These are phyloP conservation scores for Cadophora sp. DNA, from an alignment of 2,329 filamentous ascomycete genomes.

Conservation along the genomic window DNA sequence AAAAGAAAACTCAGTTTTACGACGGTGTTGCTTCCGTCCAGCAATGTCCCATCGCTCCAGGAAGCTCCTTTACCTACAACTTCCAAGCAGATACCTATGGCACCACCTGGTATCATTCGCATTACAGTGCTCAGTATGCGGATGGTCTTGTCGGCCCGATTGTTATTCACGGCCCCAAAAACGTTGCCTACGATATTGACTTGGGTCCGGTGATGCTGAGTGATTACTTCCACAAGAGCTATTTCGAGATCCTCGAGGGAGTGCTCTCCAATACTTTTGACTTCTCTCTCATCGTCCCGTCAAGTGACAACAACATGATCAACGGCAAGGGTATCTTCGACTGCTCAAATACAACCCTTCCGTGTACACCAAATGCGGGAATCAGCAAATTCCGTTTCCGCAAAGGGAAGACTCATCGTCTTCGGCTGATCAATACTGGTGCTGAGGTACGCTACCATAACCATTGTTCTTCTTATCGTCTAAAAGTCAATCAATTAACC, in stretches of 20 bases:
- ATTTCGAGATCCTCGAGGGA: constrained; percentile 22
- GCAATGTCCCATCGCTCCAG: constrained; percentile 68
- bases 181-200: constrained; percentile 65
- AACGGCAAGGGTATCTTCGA: constrained; percentile 40
- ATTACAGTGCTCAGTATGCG: constrained; percentile 55
- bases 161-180: constrained; percentile 62
- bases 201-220: constrained; percentile 55
- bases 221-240: constrained; percentile 23
- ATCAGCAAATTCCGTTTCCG: constrained; percentile 47
- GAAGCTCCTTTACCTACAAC: constrained; percentile 38
- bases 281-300: constrained; percentile 15
- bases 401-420: constrained; percentile 51
- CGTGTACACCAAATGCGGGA: constrained; percentile 31
- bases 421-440: constrained; percentile 56
- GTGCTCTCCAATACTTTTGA: constrained; percentile 38
- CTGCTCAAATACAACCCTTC: constrained; percentile 27
- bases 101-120: constrained; percentile 64
- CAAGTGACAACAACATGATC: constrained; percentile 41
- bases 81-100: constrained; percentile 41
- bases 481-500: background rate
- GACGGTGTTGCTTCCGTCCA: constrained; percentile 54
- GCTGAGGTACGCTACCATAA: constrained; percentile 42
- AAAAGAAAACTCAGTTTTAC: constrained; percentile 45
- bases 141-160: constrained; percentile 65
- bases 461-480: background rate